Evolutionary conservation across 2,329 filamentous ascomycete species (phyloP), one percentile per base, ranked within the genome.

Genomic region (Karstenula rhodostoma): DNA sequence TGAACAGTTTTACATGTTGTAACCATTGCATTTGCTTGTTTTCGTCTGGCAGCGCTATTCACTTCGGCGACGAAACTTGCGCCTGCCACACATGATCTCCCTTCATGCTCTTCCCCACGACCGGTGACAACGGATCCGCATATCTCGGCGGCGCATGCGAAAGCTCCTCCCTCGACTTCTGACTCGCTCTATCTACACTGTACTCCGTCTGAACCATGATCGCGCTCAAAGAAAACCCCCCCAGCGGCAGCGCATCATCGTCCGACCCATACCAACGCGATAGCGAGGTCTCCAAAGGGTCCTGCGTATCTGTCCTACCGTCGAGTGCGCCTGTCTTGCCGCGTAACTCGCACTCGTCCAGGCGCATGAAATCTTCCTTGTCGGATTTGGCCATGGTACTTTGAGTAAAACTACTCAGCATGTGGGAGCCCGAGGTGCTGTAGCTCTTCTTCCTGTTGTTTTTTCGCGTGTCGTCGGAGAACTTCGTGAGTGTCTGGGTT

Each of bases 291-390:
- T 32, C 29, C 29, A 10, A 32, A 6, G 8, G 4, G 12, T 6
- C 12, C 8, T 6, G 12, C 29, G 4, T 32, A 2, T 2, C 22
- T 5, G 33, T 37, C 3, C 51, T 56, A 10, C 29, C 40, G 22
- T 62, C 50, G 2, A 23, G 15, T 15, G 51, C n/a, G 5, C 44
- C 12, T 13, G 35, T 9, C 17, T 47, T 37, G 2, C 52, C 47
- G 1, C 47, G 48, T n/a, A 50, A 55, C 22, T 67, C 64, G 37
- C 61, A 61, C 15, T 65, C 64, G 1, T 65, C 54, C 10, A 67
- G 50, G 15, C 63, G 64, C 12, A 66, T 62, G 42, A 67, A 67
- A 5, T 32, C 29, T 32, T 32, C 29, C 12, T 32, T 32, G 29
- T 32, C 29, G 7, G 29, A 10, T 10, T 13, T 61, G 56, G 42